phyloP scores from a whole-genome alignment of 192 early-diverging fungal genomes.

The Dimargaris verticillata region DNA sequence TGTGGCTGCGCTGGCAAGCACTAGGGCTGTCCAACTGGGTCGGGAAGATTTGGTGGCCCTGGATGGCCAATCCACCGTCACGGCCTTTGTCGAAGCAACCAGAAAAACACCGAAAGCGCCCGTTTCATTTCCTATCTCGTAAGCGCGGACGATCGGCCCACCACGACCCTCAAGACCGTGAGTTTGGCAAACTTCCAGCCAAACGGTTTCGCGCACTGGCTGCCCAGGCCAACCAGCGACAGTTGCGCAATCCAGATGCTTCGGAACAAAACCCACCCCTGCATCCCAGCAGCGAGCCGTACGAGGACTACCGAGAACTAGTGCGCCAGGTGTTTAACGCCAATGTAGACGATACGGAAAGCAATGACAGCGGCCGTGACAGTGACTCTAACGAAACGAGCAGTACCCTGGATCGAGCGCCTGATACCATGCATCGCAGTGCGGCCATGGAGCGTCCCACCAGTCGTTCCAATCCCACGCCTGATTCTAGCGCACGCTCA shows the following conservation, averaged over 20 bases:
- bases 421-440: background rate
- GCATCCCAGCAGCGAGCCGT: background rate
- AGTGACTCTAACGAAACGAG: background rate
- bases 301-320: background rate
- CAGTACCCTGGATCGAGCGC: background rate
- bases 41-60: too few species aligned
- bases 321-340: constrained; percentile 1
- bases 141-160: too few species aligned
- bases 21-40: too few species aligned
- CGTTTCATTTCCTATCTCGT: too few species aligned
- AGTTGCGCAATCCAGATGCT: background rate
- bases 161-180: too few species aligned
- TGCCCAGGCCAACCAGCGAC: too few species aligned
- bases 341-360: background rate
- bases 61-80: too few species aligned
- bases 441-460: background rate
- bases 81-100: too few species aligned
- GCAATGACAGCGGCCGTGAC: background rate
- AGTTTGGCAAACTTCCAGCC: constrained; percentile 4
- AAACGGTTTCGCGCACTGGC: background rate
- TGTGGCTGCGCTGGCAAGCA: constrained; percentile 8
- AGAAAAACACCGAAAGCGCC: too few species aligned
- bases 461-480: background rate
- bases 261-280: background rate
- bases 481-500: background rate